Evolutionary conservation across 176 grass and related monocot genomes (phyloP), one percentile per base, ranked within the genome.

Genomic region (Alopecurus myosuroides): DNA sequence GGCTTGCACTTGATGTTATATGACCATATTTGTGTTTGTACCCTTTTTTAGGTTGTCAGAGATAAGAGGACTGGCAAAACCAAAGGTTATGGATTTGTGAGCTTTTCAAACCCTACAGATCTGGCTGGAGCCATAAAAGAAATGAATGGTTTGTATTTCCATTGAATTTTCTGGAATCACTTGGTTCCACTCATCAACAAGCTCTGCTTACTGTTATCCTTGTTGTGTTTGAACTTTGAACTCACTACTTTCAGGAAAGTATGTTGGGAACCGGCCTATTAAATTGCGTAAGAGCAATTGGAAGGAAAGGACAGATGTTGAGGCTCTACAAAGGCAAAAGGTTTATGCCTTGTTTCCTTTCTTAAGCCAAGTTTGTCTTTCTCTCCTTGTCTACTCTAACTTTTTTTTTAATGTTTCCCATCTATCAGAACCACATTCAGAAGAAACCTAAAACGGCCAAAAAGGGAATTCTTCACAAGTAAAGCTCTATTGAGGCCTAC

Each of bases 1-100:
- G 14, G 7, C 76, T 66, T 88, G 28, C 45, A 45, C 77, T 82
- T 77, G 42, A 77, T 70, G 60, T 31, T 86, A 41, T 40, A 22
- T 70, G n/a, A 18, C 53, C 52, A 60, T 75, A 78, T 31, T 80
- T 66, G 11, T 53, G 39, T 55, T 28, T 48, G 57, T 44, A 69
- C 62, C 8, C 62, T 86, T 87, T 35, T 84, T 79, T 56, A 98
- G 96, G 96, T 98, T 65, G 88, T 98, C 65, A 88, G 93, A 85
- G 96, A 98, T 77, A 98, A 98, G 86, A 94, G 96, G 78, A 94
- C 93, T 26, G 93, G 96, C 41, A 98, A 98, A 98, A 95, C 93
- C 28, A 98, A 91, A 90, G 96, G 96, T 37, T 98, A 94, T 94
- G 96, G 96, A 79, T 98, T 98, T 86, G 91, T 98, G 37, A 98